Evolutionary conservation across 345 rosid genomes (phyloP).

Genomic region (Dipteronia dyeriana): DNA sequence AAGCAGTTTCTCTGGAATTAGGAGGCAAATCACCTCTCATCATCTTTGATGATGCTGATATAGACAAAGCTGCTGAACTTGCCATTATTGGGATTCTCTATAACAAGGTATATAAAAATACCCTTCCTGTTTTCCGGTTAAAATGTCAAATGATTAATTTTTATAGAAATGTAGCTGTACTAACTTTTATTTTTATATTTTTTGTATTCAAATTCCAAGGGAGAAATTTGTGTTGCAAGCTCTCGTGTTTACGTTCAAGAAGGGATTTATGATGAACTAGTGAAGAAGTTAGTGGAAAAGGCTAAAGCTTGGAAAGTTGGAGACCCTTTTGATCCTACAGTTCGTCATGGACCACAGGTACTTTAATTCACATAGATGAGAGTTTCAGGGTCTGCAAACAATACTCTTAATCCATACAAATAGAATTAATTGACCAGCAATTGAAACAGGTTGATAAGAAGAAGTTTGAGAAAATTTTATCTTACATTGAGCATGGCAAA

Average conservation of each 20-base stretch:
- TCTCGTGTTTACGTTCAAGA: constrained; percentile 87
- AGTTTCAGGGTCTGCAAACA: too few species aligned
- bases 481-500: constrained; percentile 70
- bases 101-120: constrained; percentile 50
- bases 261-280: constrained; percentile 63
- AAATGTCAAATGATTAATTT: too few species aligned
- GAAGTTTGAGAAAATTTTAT: constrained; percentile 56
- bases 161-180: too few species aligned
- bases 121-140: background rate
- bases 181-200: too few species aligned
- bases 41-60: constrained; percentile 78
- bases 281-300: constrained; percentile 51
- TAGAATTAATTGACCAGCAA: too few species aligned
- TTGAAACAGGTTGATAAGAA: constrained; percentile 52
- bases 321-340: constrained; percentile 66
- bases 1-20: constrained; percentile 67
- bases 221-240: constrained; percentile 72
- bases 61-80: constrained; percentile 54
- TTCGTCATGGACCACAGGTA: constrained; percentile 80
- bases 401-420: too few species aligned
- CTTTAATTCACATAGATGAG: background rate
- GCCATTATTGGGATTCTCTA: constrained; percentile 50
- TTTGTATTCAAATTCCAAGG: constrained; percentile 37
- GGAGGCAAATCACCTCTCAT: constrained; percentile 89
- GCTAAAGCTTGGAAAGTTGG: constrained; percentile 63